A percentile compares a stretch with the other conserved stretches of the same genome.
Conservation (phyloP, 768 basidiomycete genomes). For the Cantharellus cinnabarinus region DNA sequence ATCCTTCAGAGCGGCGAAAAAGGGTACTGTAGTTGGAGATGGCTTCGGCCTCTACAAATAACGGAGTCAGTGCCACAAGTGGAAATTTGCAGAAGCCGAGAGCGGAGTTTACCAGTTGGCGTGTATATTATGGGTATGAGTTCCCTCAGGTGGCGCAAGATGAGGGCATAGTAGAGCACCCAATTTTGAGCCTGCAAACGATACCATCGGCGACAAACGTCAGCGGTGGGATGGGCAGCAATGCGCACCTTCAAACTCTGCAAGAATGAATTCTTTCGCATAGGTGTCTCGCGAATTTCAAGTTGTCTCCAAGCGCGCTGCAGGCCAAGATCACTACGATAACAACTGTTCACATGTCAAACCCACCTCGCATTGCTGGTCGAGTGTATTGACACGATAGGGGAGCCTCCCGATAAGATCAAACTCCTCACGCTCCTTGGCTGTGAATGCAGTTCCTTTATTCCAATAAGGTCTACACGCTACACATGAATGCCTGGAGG, state of each 20-base stretch:
- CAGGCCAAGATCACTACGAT: no score
- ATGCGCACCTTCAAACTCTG: slow-evolving; percentile 29
- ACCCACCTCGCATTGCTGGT: slow-evolving; percentile 37
- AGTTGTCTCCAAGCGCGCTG: slow-evolving; percentile 38
- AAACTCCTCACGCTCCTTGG: slow-evolving; percentile 45
- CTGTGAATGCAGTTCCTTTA: slow-evolving; percentile 52
- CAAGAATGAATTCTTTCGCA: slow-evolving; percentile 55
- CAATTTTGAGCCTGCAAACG: slow-evolving; percentile 39
- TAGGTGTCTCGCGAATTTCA: slow-evolving; percentile 18
- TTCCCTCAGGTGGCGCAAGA: slow-evolving; percentile 37
- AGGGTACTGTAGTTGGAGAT: slow-evolving; percentile 71
- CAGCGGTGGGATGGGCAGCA: no score
- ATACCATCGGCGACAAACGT: no score
- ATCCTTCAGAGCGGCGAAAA: slow-evolving; percentile 57
- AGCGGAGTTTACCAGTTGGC: slow-evolving; percentile 34
- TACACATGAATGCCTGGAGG: no score
- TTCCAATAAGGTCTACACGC: neutral
- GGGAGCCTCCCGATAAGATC: slow-evolving; percentile 29
- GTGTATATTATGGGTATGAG: slow-evolving; percentile 62
- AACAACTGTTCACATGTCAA: no score
- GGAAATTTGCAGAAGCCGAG: slow-evolving; percentile 1
- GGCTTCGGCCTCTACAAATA: slow-evolving; percentile 39
- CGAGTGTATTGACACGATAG: slow-evolving; percentile 37
- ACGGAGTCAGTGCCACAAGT: neutral
- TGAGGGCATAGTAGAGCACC: slow-evolving; percentile 58